Evolutionary conservation across 306 rosid species (phyloP).

Genomic region (Medicago truncatula): DNA sequence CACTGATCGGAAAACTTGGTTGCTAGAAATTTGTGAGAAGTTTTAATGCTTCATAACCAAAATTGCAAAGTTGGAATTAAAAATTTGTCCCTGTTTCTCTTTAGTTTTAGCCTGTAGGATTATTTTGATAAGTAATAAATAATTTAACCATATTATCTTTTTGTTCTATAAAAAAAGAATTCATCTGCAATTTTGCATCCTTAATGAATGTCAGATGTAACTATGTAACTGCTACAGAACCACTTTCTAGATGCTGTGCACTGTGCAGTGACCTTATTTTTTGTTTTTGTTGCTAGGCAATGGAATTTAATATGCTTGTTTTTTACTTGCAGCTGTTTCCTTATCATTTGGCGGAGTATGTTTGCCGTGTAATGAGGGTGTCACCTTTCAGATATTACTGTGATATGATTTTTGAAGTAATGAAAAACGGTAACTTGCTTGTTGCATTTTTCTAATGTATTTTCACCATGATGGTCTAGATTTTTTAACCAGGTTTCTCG

Average conservation of each 20-base stretch:
- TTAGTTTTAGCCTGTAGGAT: background rate
- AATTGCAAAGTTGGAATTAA: background rate
- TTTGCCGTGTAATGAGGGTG: conserved; percentile 96
- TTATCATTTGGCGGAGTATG: conserved; percentile 90
- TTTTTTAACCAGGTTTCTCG: conserved; percentile 22
- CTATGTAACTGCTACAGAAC: conserved; percentile 1
- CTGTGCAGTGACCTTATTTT: conserved; percentile 6
- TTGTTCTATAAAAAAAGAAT: background rate
- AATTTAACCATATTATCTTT: conserved; percentile 4
- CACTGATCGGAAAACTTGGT: conserved; percentile 30
- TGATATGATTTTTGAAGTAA: conserved; percentile 96
- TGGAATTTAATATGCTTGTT: conserved; percentile 44
- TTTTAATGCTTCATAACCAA: background rate
- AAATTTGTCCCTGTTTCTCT: conserved; percentile 22
- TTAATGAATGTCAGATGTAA: background rate
- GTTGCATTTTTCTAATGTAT: conserved; percentile 43
- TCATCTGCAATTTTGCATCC: conserved; percentile 1
- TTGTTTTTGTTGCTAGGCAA: conserved; percentile 40
- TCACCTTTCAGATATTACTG: conserved; percentile 98
- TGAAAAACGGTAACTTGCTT: conserved; percentile 83
- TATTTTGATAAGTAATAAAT: conserved; percentile 9
- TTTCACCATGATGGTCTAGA: conserved; percentile 23
- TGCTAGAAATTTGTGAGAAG: conserved; percentile 1
- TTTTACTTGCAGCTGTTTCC: conserved; percentile 90
- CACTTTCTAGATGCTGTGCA: conserved; percentile 6